Conservation (phyloP, 176 grass and related monocot genomes). For the Lolium perenne region DNA sequence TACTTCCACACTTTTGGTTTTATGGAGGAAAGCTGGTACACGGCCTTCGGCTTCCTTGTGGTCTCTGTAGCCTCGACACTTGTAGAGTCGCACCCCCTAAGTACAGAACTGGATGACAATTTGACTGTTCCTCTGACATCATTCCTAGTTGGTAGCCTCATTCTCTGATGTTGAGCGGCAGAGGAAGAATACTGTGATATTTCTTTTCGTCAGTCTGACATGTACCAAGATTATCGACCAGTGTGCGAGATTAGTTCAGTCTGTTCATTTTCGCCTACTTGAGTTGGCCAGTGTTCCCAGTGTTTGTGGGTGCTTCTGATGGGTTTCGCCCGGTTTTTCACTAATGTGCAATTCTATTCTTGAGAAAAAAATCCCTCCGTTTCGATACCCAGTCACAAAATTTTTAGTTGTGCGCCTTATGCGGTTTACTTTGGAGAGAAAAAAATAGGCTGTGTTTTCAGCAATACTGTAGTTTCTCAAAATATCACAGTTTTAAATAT, state of each 20-base stretch:
- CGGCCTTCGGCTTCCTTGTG: slow-evolving; percentile 68
- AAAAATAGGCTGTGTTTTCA: too few relatives aligned
- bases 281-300: not conserved
- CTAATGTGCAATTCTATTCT: too few relatives aligned
- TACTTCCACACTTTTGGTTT: slow-evolving; percentile 86
- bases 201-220: not conserved
- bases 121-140: slow-evolving; percentile 79
- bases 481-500: too few relatives aligned
- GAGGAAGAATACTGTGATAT: not conserved
- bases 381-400: too few relatives aligned
- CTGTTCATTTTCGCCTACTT: not conserved
- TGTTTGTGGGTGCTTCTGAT: too few relatives aligned
- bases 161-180: slow-evolving; percentile 54
- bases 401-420: too few relatives aligned
- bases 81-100: slow-evolving; percentile 82
- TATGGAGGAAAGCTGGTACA: slow-evolving; percentile 73
- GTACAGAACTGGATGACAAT: slow-evolving; percentile 84
- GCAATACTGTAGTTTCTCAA: too few relatives aligned
- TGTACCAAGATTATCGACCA: too few relatives aligned
- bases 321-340: too few relatives aligned
- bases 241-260: not conserved
- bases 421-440: too few relatives aligned
- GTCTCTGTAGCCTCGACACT: slow-evolving; percentile 63
- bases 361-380: too few relatives aligned
- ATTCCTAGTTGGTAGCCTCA: slow-evolving; percentile 61